These are phyloP conservation scores for Usnea hakonensis DNA, from an alignment of 495 filamentous ascomycete species.

Conservation along the genomic window DNA sequence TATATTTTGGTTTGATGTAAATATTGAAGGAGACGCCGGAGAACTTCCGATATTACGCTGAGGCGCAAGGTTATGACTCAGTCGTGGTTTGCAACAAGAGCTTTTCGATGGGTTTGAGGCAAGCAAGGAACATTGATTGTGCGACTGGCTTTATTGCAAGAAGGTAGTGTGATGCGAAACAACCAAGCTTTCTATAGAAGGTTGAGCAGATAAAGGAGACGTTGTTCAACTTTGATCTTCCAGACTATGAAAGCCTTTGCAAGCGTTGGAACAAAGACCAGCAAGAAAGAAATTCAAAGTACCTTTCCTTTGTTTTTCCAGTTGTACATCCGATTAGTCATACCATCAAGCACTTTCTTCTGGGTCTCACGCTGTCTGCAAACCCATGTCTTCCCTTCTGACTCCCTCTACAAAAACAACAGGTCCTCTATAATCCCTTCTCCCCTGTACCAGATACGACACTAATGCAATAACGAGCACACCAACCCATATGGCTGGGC, in stretches of 20 bases:
- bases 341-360: no score
- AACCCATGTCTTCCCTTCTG: background rate
- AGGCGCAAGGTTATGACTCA: background rate
- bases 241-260: background rate
- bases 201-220: background rate
- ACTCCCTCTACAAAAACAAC: constrained; percentile 34
- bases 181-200: background rate
- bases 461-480: constrained; percentile 35
- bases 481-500: constrained; percentile 37
- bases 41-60: background rate
- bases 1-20: background rate
- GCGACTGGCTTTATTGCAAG: background rate
- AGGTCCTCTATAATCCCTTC: constrained; percentile 36
- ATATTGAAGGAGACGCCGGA: background rate
- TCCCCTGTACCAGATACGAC: constrained; percentile 37
- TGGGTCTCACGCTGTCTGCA: background rate
- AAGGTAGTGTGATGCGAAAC: background rate
- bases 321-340: no score
- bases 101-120: background rate
- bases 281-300: background rate
- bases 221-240: background rate
- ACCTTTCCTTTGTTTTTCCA: no score
- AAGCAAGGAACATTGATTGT: background rate
- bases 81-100: background rate
- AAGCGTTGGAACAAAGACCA: background rate